Evolutionary conservation across 805 yeast genomes (phyloP).

Genomic region (Saccharomycopsis vini): DNA sequence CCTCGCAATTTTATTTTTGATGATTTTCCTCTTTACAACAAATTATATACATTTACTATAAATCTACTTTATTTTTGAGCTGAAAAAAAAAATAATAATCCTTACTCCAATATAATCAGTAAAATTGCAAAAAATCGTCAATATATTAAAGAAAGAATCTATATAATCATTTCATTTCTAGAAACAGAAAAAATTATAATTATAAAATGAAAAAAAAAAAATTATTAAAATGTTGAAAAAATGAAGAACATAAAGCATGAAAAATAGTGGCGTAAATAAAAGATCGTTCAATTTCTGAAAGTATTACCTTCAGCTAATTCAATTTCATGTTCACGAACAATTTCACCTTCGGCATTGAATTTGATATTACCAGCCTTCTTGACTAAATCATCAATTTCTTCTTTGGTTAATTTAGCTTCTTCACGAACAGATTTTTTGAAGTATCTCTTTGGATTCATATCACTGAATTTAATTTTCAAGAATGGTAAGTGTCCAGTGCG

Average conservation of each 20-base stretch:
- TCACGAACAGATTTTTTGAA: conserved; percentile 58
- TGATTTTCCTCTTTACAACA: too few relatives aligned
- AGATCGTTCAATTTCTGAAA: background rate
- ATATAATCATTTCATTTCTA: too few relatives aligned
- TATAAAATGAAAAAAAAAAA: background rate
- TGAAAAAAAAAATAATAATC: too few relatives aligned
- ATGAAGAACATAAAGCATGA: background rate
- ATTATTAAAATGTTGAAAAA: background rate
- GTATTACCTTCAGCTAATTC: background rate
- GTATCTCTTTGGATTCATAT: conserved; percentile 66
- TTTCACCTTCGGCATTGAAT: conserved; percentile 30
- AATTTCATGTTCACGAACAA: background rate
- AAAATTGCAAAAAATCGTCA: too few relatives aligned
- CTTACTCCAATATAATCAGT: too few relatives aligned
- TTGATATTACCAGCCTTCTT: conserved; percentile 30
- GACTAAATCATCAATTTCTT: conserved; percentile 48
- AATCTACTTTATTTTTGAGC: too few relatives aligned
- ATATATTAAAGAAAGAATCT: too few relatives aligned
- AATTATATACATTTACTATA: too few relatives aligned
- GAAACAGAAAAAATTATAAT: too few relatives aligned
- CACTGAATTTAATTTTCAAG: conserved; percentile 39
- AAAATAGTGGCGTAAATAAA: background rate
- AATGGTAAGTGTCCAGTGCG: conserved; percentile 74
- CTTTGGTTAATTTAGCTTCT: conserved; percentile 35
- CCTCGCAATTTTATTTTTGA: too few relatives aligned